Conservation (phyloP, 2,329 filamentous ascomycete species). For the Fusarium nelsonii region DNA sequence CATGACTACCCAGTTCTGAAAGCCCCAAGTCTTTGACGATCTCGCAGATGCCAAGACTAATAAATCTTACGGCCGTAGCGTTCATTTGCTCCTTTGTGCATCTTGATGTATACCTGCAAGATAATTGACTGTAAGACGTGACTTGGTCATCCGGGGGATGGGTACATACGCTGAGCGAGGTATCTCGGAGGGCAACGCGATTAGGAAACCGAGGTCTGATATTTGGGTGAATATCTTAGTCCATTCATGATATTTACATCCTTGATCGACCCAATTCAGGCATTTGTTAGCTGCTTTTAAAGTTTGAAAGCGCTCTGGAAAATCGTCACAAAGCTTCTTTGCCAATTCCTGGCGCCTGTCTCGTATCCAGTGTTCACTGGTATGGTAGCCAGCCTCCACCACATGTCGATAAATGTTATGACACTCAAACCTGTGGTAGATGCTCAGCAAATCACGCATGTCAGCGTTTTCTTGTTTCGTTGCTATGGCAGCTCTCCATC, state of each 20-base stretch:
- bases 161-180: constrained; percentile 6
- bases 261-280: constrained; percentile 20
- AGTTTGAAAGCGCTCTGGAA: constrained; percentile 6
- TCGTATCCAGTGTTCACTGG: constrained; percentile 19
- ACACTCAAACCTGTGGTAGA: constrained; percentile 22
- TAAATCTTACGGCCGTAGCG: neutral
- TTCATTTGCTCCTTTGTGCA: constrained; percentile 8
- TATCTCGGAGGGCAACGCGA: constrained; percentile 1
- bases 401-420: constrained; percentile 17
- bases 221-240: constrained; percentile 7
- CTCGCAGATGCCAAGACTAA: neutral
- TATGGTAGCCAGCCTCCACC: constrained; percentile 19
- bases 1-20: neutral
- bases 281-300: constrained; percentile 16
- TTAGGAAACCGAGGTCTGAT: constrained; percentile 10
- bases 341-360: constrained; percentile 10
- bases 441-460: constrained; percentile 12
- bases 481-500: constrained; percentile 20
- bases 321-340: constrained; percentile 15
- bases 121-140: neutral
- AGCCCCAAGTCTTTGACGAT: neutral
- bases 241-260: constrained; percentile 21
- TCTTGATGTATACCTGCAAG: neutral
- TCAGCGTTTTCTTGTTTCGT: constrained; percentile 18
- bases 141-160: neutral